Conservation (phyloP, 179 eudicot genomes). For the Actinidia polygama region DNA sequence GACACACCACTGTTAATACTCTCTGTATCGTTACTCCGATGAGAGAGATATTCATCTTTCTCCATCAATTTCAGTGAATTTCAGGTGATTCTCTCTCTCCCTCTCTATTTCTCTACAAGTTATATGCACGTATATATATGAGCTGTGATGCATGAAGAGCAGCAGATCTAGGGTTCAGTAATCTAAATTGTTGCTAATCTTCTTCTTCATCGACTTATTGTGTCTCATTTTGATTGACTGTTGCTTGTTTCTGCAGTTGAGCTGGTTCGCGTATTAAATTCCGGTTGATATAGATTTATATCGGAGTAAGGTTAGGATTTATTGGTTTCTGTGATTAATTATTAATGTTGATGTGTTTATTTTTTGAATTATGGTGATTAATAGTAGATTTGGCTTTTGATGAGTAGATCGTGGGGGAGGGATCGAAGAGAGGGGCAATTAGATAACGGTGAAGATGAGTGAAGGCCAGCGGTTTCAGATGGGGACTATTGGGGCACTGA, state of each 20-base stretch:
- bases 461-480: slow-evolving; percentile 63
- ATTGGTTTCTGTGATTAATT: background rate
- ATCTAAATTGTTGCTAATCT: background rate
- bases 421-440: background rate
- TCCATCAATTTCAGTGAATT: background rate
- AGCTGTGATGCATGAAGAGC: background rate
- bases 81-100: slow-evolving; percentile 2
- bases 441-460: slow-evolving; percentile 43
- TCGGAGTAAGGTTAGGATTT: background rate
- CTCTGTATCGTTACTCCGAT: background rate
- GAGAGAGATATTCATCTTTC: background rate
- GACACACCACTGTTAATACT: background rate
- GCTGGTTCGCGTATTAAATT: slow-evolving; percentile 2
- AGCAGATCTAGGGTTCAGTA: slow-evolving; percentile 24
- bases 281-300: background rate
- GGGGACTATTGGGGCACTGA: slow-evolving; percentile 66
- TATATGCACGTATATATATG: background rate
- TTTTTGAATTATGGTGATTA: background rate
- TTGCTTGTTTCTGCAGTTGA: slow-evolving; percentile 3
- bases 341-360: background rate
- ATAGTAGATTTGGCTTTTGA: background rate
- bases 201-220: background rate
- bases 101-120: too few species aligned
- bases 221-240: background rate
- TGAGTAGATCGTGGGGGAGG: slow-evolving; percentile 22